Percentiles rank a stretch among this genome's conserved stretches.
These are phyloP conservation scores for Lepiota brunneoincarnata DNA, from an alignment of 768 basidiomycete genomes.

Conservation along the genomic window DNA sequence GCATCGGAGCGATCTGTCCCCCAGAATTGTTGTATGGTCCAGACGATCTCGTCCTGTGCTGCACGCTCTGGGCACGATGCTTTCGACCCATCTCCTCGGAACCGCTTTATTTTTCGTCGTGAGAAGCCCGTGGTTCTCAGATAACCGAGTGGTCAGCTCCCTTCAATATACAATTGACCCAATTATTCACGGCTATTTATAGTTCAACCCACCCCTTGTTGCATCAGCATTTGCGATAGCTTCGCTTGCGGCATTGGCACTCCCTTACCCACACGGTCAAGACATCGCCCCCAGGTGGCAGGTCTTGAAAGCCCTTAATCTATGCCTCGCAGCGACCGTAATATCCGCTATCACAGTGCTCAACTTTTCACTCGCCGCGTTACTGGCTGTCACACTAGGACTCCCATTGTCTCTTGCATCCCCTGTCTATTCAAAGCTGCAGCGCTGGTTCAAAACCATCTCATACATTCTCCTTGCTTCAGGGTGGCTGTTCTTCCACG, in stretches of 20 bases:
- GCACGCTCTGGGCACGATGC: constrained; percentile 48
- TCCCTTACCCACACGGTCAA: constrained; percentile 21
- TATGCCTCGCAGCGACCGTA: constrained; percentile 82
- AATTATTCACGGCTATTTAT: constrained; percentile 1
- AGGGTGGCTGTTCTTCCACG: constrained; percentile 51
- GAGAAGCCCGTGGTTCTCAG: constrained; percentile 42
- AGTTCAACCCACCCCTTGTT: constrained; percentile 8
- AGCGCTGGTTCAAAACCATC: constrained; percentile 26
- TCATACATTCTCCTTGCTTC: constrained; percentile 48
- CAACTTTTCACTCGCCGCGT: constrained; percentile 87
- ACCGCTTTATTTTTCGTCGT: constrained; percentile 46
- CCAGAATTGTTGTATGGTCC: constrained; percentile 32
- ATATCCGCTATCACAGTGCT: constrained; percentile 84
- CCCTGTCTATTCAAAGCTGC: constrained; percentile 21
- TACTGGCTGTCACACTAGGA: constrained; percentile 62
- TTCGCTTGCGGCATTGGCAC: constrained; percentile 29
- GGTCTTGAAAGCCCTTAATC: constrained; percentile 69
- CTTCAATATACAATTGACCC: background rate
- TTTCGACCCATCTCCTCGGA: constrained; percentile 56
- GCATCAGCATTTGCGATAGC: constrained; percentile 21
- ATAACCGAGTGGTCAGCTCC: constrained; percentile 36
- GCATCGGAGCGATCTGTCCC: constrained; percentile 18
- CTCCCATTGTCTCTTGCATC: constrained; percentile 56
- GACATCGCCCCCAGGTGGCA: constrained; percentile 37
- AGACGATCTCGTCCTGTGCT: constrained; percentile 54